Evolutionary conservation across 805 yeast species (phyloP).

Genomic region (Candida tallmaniae): DNA sequence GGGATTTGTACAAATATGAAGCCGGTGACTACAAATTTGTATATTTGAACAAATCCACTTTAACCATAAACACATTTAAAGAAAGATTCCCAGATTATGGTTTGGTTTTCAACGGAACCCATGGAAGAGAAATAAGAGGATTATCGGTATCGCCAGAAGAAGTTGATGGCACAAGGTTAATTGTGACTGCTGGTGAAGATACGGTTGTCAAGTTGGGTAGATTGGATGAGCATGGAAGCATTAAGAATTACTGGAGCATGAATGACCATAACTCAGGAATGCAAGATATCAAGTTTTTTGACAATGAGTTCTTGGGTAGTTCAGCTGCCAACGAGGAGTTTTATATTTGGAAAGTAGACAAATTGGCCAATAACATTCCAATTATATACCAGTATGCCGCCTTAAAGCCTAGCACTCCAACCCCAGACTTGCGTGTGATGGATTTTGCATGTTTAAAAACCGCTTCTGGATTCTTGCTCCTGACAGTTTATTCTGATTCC

Average conservation of each 20-base stretch:
- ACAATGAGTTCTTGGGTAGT: constrained; percentile 38
- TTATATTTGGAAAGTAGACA: constrained; percentile 64
- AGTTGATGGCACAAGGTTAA: constrained; percentile 30
- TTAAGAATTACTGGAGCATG: constrained; percentile 53
- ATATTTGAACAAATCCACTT: constrained; percentile 51
- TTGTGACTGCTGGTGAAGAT: constrained; percentile 87
- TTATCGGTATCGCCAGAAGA: constrained; percentile 48
- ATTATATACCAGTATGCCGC: constrained; percentile 47
- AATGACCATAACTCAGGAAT: constrained; percentile 87
- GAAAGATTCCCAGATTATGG: constrained; percentile 20
- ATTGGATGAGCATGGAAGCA: constrained; percentile 33
- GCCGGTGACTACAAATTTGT: constrained; percentile 40
- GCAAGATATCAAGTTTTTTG: constrained; percentile 65
- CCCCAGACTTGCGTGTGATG: constrained; percentile 89
- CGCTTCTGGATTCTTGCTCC: constrained; percentile 46
- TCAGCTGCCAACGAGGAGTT: constrained; percentile 89
- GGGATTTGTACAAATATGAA: constrained; percentile 47
- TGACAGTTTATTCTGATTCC: constrained; percentile 84
- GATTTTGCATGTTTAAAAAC: constrained; percentile 58
- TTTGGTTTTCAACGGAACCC: constrained; percentile 57
- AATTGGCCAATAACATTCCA: constrained; percentile 30
- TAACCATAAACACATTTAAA: constrained; percentile 31
- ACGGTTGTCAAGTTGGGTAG: constrained; percentile 64
- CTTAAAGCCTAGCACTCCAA: constrained; percentile 49
- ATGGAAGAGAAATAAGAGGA: constrained; percentile 88